Percentiles rank a stretch among this genome's conserved stretches.
Evolutionary conservation across 2,329 filamentous ascomycete species (phyloP).

Genomic region (Fusarium nisikadoi): DNA sequence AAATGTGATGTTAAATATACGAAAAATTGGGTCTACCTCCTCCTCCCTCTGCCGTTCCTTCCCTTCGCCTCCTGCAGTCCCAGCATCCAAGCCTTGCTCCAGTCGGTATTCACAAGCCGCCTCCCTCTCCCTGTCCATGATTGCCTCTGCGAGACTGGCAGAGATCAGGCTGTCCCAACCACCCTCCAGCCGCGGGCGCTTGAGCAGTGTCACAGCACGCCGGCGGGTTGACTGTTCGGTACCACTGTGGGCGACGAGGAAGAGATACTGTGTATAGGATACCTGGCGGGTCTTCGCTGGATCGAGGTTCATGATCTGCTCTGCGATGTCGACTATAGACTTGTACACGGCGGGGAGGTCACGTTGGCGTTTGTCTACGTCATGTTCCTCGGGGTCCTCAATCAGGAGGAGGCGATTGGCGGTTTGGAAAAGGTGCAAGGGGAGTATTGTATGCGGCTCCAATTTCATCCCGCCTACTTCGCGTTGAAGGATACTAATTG

Average conservation of each 20-base stretch:
- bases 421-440: background rate
- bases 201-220: background rate
- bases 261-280: background rate
- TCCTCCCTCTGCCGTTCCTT: background rate
- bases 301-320: background rate
- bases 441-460: background rate
- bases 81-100: background rate
- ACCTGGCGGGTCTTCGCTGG: background rate
- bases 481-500: background rate
- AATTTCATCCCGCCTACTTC: background rate
- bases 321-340: background rate
- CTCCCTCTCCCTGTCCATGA: conserved; percentile 13
- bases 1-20: conserved; percentile 20
- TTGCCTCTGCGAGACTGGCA: conserved; percentile 9
- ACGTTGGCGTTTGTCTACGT: background rate
- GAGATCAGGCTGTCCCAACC: conserved; percentile 12
- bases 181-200: background rate
- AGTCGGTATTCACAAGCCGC: background rate
- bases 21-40: background rate
- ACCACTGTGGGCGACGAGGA: conserved; percentile 9
- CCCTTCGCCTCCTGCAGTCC: no score
- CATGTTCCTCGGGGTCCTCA: conserved; percentile 11
- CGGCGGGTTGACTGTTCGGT: background rate
- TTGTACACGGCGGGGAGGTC: background rate
- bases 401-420: conserved; percentile 5